Evolutionary conservation across 2,329 filamentous ascomycete genomes (phyloP).

Genomic region (Pyrenochaeta sp.): DNA sequence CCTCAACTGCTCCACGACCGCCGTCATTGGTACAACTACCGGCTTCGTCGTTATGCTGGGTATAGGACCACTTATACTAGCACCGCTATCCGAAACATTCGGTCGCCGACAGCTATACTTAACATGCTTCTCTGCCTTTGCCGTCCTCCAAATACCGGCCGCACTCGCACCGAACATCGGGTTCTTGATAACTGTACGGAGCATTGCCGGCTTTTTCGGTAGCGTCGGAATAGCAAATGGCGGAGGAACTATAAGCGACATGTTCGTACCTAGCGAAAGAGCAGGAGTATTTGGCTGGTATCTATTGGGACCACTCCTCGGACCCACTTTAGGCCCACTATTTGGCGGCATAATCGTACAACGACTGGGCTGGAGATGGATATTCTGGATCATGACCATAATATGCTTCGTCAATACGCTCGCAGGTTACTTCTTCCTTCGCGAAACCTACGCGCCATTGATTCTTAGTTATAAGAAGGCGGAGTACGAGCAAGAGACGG

Average conservation of each 20-base stretch:
- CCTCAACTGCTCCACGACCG: slow-evolving; percentile 51
- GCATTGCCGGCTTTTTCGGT: slow-evolving; percentile 60
- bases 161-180: slow-evolving; percentile 59
- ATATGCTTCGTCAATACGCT: slow-evolving; percentile 53
- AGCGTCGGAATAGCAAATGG: slow-evolving; percentile 61
- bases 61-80: slow-evolving; percentile 57
- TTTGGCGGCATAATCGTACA: slow-evolving; percentile 57
- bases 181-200: slow-evolving; percentile 55
- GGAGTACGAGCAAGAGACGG: slow-evolving; percentile 41
- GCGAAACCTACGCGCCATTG: slow-evolving; percentile 56
- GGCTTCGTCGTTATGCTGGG: slow-evolving; percentile 61
- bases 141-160: slow-evolving; percentile 57
- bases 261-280: slow-evolving; percentile 58
- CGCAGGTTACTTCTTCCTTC: slow-evolving; percentile 54
- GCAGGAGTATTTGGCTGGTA: slow-evolving; percentile 59
- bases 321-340: slow-evolving; percentile 53
- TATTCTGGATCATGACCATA: slow-evolving; percentile 58
- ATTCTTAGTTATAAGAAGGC: slow-evolving; percentile 50
- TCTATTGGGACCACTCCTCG: slow-evolving; percentile 54
- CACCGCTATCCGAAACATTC: slow-evolving; percentile 58
- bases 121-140: slow-evolving; percentile 55
- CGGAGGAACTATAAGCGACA: slow-evolving; percentile 61
- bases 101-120: slow-evolving; percentile 57
- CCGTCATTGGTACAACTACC: slow-evolving; percentile 60
- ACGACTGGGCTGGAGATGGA: slow-evolving; percentile 58